These are phyloP conservation scores for Penstemon eatonii DNA, from an alignment of 257 asterid species.

Conservation along the genomic window DNA sequence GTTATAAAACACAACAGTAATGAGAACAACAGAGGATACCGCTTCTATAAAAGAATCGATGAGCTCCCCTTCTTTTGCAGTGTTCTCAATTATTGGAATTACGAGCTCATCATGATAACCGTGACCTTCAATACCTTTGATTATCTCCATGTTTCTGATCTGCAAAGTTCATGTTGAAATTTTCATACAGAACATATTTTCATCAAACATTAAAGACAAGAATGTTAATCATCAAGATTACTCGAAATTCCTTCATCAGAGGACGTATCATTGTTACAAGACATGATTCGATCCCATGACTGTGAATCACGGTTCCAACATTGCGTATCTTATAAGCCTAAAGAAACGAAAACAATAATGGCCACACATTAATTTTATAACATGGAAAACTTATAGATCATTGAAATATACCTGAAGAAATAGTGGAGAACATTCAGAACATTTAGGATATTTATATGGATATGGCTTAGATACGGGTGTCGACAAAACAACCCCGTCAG, in stretches of 20 bases:
- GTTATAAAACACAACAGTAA: no score
- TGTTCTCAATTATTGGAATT: constrained; percentile 61
- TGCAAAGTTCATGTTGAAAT: constrained; percentile 10
- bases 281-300: constrained; percentile 62
- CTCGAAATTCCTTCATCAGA: constrained; percentile 52
- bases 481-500: not conserved
- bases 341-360: not conserved
- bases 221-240: constrained; percentile 7
- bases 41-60: constrained; percentile 57
- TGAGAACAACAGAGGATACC: not conserved
- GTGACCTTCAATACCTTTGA: constrained; percentile 62
- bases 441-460: constrained; percentile 5
- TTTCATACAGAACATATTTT: not conserved
- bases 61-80: constrained; percentile 62
- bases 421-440: constrained; percentile 7
- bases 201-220: not conserved
- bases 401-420: not conserved
- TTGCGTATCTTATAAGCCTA: constrained; percentile 59
- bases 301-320: constrained; percentile 59
- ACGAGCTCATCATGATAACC: constrained; percentile 62
- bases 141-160: constrained; percentile 69
- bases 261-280: constrained; percentile 54
- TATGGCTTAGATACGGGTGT: not conserved
- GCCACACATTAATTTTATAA: not conserved
- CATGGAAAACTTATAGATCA: no score